Evolutionary conservation across 2,329 filamentous ascomycete genomes (phyloP), one percentile per base, ranked within the genome.

Genomic region (Hysterium pulicare): DNA sequence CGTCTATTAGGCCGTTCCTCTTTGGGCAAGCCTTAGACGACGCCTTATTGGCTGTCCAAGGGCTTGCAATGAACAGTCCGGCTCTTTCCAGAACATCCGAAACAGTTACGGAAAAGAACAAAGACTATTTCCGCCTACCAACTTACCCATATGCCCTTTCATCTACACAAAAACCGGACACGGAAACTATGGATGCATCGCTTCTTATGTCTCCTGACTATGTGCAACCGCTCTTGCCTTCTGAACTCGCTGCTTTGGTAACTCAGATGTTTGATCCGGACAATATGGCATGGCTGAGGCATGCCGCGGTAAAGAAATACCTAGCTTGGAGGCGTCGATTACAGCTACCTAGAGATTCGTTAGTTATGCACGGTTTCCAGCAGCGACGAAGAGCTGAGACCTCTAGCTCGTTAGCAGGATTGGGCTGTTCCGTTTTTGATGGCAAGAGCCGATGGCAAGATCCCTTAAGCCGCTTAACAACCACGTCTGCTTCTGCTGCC

Each of bases 171-270:
- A 80, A 78, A 1, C 78, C 79, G 17, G 89, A 96, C 55, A 71
- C 82, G 46, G 88, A 95, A 30, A 82, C 78, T 33, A 94, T 97
- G 84, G 91, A 97, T 62, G 91, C 90, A 15, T 95, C 89, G 57
- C 74, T 95, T 0, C 76, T 97, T 15, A 97, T 97, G 91, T 90
- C 84, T 42, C 84, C 90, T 1, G 87, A 93, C 56, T 97, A 96
- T 60, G 73, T 93, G 11, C 84, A 88, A 47, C 91, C 91, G 1
- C 74, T 96, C 4, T 69, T 87, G 3, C 68, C 79, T 0, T 93
- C 89, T 7, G 90, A 97, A 44, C 78, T 97, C 2, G 58, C 66
- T 4, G 66, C 71, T 7, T 73, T 97, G 1, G 78, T 95, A n/a
- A 72, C 81, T 7, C 79, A 80, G 15, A 71, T 96, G 0, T 90